Base-by-base conservation (phyloP, 2,329 filamentous ascomycete genomes). In the Hypoxylon rubiginosum region DNA sequence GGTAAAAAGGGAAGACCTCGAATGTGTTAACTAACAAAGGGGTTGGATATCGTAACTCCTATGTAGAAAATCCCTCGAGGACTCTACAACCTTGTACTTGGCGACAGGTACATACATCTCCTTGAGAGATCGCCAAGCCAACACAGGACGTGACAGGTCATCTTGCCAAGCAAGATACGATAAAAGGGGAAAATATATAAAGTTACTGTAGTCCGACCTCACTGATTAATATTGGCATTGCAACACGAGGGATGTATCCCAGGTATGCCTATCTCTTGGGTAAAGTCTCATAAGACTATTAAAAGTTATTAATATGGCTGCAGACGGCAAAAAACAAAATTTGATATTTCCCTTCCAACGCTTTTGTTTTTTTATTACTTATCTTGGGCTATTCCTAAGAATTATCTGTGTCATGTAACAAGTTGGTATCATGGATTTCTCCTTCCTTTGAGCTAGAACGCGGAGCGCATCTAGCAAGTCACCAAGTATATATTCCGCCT, bases 341-440 rank as follows among this genome's bases (percentile, higher is more conserved):
- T 48, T 32, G 19, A n/a, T 26, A 28, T 55, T 58, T 45, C 39
- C 28, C 28, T 51, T 21, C 34, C 45, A 48, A 41, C 13, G 11
- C n/a, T 36, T 36, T 36, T 15, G 48, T 8, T 49, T 41, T 53
- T 55, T 21, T 49, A 58, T 53, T 36, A 43, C 21, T 54, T 19
- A 46, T 49, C 39, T 49, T 57, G 6, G 13, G 26, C 56, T 46
- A 48, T 21, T 26, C 39, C 21, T n/a, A 39, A 55, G 32, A 17
- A 19, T 17, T 51, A 15, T 61, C 48, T 34, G 46, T 34, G 28
- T 45, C 26, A 15, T 41, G 21, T 53, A 55, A 26, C 36, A 57
- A 34, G 34, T 53, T 52, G 62, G 63, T 62, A 66, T 62, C 63
- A 66, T 51, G 45, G 54, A 45, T 28, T 24, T 11, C n/a, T 45